Conservation (phyloP, 2,329 filamentous ascomycete genomes). For the Colletotrichum paranaense region DNA sequence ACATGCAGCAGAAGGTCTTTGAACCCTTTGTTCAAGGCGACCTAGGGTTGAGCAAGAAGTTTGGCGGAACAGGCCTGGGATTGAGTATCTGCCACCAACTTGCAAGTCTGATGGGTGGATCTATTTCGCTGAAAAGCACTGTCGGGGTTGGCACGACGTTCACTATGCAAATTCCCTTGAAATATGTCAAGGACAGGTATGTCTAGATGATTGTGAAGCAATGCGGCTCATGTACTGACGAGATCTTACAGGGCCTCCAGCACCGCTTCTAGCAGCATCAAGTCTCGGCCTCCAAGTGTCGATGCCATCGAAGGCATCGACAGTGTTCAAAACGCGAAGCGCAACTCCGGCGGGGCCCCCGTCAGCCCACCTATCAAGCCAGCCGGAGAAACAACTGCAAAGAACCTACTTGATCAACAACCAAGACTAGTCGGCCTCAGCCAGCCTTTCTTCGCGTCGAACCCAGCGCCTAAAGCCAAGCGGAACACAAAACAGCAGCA, state of each 20-base stretch:
- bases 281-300: constrained; percentile 61
- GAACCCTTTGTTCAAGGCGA: constrained; percentile 97
- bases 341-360: constrained; percentile 25
- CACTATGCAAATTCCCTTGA: constrained; percentile 83
- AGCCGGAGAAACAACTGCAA: constrained; percentile 45
- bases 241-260: constrained; percentile 56
- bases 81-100: constrained; percentile 91
- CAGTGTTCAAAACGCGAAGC: constrained; percentile 28
- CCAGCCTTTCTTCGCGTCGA: constrained; percentile 79
- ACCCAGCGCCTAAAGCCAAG: constrained; percentile 46
- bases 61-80: constrained; percentile 87
- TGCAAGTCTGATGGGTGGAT: constrained; percentile 84
- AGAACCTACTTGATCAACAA: constrained; percentile 71
- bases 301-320: constrained; percentile 50
- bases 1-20: constrained; percentile 86
- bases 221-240: not conserved
- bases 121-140: constrained; percentile 77
- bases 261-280: constrained; percentile 64
- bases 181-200: constrained; percentile 76
- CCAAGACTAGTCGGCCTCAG: constrained; percentile 86
- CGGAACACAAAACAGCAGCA: constrained; percentile 68
- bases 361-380: constrained; percentile 28
- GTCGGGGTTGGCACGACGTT: constrained; percentile 83
- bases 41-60: constrained; percentile 87
- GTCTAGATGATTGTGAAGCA: constrained; percentile 39